Base-by-base conservation (phyloP, 805 yeast genomes). In the Cyberlindnera maritima region DNA sequence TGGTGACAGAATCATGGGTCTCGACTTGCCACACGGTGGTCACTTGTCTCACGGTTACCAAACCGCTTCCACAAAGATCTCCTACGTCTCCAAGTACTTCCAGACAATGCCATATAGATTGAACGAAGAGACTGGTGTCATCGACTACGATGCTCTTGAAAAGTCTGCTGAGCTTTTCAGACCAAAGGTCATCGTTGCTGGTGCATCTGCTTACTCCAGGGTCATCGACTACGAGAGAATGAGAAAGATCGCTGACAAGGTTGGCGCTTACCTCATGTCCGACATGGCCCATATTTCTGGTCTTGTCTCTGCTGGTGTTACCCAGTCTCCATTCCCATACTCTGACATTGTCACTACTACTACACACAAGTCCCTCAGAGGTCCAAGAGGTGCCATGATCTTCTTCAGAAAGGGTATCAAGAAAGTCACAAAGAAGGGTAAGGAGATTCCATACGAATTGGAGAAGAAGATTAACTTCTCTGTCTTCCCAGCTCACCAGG, bases 261-360 rank as follows among this genome's bases (percentile, higher is more conserved):
- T 94, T 61, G 96, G 96, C 58, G 99, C 99, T 48, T 94, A 91
- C 72, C 80, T 94, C 58, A 83, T 94, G 66, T 89, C 86, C 53
- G 99, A 94, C 71, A 94, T 94, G 98, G 99, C 99, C 41, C 99
- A 94, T 68, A 94, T 90, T 62, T 88, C 97, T 29, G 99, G 99
- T 64, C 78, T 94, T 59, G 81, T 94, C 56, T 89, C 97, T 55
- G 96, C 99, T 53, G 94, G 90, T 59, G 98, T 92, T 47, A 91
- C 89, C 52, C 95, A 91, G 60, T 84, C 96, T 48, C 99, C 99
- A 56, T 94, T 94, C 75, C 95, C 90, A 72, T 89, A 86, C 70
- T 92, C 98, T 50, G 99, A 94, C 66, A 85, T 94, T 59, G 99
- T 94, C 65, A 94, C 99, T 57, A 94, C 99, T 61, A 92, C 99